Conservation (phyloP, 805 yeast species). For the Pichia exigua region DNA sequence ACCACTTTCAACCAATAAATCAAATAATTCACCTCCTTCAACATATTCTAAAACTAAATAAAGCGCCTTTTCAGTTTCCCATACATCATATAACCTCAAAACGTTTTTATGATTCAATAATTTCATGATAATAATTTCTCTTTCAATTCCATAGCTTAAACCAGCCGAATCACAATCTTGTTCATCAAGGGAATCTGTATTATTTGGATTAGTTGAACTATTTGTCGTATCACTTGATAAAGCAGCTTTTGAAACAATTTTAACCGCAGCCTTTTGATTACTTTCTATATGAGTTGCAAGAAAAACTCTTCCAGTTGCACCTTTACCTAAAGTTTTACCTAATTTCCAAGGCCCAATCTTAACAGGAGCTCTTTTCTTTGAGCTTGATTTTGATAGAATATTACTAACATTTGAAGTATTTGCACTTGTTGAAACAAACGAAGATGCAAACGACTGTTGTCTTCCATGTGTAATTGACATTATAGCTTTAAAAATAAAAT, state of each 20-base stretch:
- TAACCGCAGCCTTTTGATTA: slow-evolving; percentile 91
- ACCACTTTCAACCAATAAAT: slow-evolving; percentile 82
- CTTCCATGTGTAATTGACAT: slow-evolving; percentile 40
- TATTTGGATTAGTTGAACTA: neutral
- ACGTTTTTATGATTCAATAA: slow-evolving; percentile 71
- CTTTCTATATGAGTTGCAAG: slow-evolving; percentile 80
- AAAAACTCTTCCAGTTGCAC: slow-evolving; percentile 93
- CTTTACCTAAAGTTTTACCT: slow-evolving; percentile 90
- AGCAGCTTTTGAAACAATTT: slow-evolving; percentile 84
- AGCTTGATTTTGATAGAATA: neutral
- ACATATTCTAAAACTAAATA: slow-evolving; percentile 91
- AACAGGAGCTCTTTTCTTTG: slow-evolving; percentile 31
- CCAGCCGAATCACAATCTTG: slow-evolving; percentile 42
- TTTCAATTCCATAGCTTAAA: slow-evolving; percentile 76
- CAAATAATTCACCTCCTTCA: slow-evolving; percentile 96
- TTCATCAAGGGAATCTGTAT: slow-evolving; percentile 23
- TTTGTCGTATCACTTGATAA: slow-evolving; percentile 26
- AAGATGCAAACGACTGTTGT: slow-evolving; percentile 54
- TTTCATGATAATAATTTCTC: slow-evolving; percentile 83
- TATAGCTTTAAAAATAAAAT: neutral
- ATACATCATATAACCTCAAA: slow-evolving; percentile 71
- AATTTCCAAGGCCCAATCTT: slow-evolving; percentile 91
- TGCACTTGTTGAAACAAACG: slow-evolving; percentile 31
- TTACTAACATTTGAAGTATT: neutral
- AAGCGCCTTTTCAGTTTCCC: slow-evolving; percentile 78